Evolutionary conservation across 2,329 filamentous ascomycete genomes (phyloP).

Genomic region (Fusarium continuum): DNA sequence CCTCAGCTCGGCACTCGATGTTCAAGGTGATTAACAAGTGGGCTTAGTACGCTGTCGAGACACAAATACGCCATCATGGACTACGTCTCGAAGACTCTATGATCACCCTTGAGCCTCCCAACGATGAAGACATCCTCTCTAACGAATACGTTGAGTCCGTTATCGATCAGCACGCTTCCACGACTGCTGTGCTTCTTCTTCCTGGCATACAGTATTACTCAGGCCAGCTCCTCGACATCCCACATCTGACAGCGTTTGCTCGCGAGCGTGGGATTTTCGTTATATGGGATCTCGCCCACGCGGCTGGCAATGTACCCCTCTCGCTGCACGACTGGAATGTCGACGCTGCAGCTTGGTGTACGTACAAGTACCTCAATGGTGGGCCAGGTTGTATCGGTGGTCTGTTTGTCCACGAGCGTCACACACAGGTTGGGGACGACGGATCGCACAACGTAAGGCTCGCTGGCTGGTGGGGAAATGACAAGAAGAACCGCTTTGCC

Average conservation of each 20-base stretch:
- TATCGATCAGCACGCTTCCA: slow-evolving; percentile 76
- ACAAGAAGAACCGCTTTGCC: slow-evolving; percentile 74
- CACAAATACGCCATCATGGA: slow-evolving; percentile 76
- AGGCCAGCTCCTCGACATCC: slow-evolving; percentile 83
- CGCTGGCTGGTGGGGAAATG: slow-evolving; percentile 83
- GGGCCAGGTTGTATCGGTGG: slow-evolving; percentile 82
- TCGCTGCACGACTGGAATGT: slow-evolving; percentile 83
- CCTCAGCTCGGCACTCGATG: too few relatives aligned
- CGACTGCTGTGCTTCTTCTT: slow-evolving; percentile 76
- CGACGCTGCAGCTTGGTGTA: slow-evolving; percentile 88
- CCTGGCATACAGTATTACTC: slow-evolving; percentile 89
- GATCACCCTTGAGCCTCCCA: slow-evolving; percentile 71
- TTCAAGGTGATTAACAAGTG: slow-evolving; percentile 7
- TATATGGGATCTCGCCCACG: slow-evolving; percentile 86
- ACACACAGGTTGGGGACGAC: slow-evolving; percentile 62
- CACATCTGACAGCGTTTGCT: slow-evolving; percentile 76
- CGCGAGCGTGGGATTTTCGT: slow-evolving; percentile 73
- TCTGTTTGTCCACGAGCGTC: slow-evolving; percentile 77
- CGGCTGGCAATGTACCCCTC: slow-evolving; percentile 80
- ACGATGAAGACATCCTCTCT: slow-evolving; percentile 61
- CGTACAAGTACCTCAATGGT: slow-evolving; percentile 87
- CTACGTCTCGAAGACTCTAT: slow-evolving; percentile 71
- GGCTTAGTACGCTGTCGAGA: slow-evolving; percentile 76
- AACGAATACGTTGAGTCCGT: slow-evolving; percentile 74
- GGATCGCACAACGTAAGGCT: slow-evolving; percentile 68